phyloP scores from a whole-genome alignment of 257 asterid species.

The Solanum dulcamara region DNA sequence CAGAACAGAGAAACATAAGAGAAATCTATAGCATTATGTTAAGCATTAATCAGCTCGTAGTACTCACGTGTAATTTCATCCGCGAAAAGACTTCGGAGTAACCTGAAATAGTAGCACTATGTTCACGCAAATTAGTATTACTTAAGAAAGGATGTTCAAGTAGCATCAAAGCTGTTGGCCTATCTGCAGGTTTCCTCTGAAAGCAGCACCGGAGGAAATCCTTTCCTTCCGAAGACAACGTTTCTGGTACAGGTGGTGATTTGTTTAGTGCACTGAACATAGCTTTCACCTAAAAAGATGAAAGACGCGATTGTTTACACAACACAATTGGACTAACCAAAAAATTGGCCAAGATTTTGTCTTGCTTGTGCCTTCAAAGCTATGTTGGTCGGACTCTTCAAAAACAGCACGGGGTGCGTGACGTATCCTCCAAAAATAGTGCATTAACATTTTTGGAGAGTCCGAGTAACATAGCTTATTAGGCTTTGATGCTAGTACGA shows the following conservation, averaged over 20 bases:
- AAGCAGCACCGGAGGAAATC: slow-evolving; percentile 66
- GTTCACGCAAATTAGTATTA: slow-evolving; percentile 22
- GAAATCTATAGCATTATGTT: neutral
- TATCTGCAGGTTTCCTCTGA: slow-evolving; percentile 55
- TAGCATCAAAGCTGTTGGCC: slow-evolving; percentile 55
- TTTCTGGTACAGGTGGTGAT: slow-evolving; percentile 64
- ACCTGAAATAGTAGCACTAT: slow-evolving; percentile 8
- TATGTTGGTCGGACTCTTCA: neutral
- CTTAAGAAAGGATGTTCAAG: slow-evolving; percentile 60
- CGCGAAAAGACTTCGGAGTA: slow-evolving; percentile 32
- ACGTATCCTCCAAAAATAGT: neutral
- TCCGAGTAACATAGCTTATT: neutral
- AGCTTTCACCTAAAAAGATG: slow-evolving; percentile 54
- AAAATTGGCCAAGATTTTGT: neutral
- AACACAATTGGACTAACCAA: neutral
- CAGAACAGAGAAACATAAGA: neutral
- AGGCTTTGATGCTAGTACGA: neutral
- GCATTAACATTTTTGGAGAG: neutral
- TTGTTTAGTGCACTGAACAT: slow-evolving; percentile 75
- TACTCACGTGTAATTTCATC: slow-evolving; percentile 29
- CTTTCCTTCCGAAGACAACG: slow-evolving; percentile 64
- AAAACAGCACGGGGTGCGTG: neutral
- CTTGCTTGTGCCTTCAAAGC: neutral
- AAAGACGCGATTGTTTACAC: neutral
- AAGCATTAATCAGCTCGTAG: neutral